These are phyloP conservation scores for Eleusine indica DNA, from an alignment of 176 grass and related monocot species.

Conservation along the genomic window DNA sequence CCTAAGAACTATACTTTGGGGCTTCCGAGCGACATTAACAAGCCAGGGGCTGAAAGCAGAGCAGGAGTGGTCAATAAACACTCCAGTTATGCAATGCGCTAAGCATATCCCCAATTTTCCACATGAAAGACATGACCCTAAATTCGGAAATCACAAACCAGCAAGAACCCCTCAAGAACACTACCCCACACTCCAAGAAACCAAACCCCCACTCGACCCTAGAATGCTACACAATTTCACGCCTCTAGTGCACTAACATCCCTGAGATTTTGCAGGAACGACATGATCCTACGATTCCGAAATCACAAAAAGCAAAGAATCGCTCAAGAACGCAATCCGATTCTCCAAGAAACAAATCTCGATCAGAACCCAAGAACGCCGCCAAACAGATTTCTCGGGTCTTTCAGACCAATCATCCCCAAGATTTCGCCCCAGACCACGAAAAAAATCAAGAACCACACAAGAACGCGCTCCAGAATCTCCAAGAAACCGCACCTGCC, in stretches of 20 bases:
- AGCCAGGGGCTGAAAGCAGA: background rate
- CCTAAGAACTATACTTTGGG: background rate
- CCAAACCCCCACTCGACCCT: too few relatives aligned
- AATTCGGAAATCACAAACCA: background rate
- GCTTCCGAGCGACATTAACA: background rate
- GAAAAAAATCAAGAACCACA: background rate
- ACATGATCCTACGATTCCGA: background rate
- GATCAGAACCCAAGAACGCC: background rate
- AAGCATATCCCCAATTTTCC: background rate
- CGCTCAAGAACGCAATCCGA: background rate
- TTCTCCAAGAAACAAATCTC: background rate
- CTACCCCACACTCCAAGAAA: background rate
- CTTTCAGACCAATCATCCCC: background rate
- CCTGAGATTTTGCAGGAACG: background rate
- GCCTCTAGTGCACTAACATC: background rate
- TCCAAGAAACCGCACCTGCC: constrained; percentile 11
- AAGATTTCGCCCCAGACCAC: background rate
- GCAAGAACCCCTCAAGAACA: background rate
- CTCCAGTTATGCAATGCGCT: background rate
- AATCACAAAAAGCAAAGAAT: background rate
- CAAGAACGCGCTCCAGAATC: background rate
- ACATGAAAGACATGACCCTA: background rate
- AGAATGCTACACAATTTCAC: background rate
- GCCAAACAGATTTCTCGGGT: background rate
- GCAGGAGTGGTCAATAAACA: background rate